These are phyloP conservation scores for Vitis vinifera DNA, from an alignment of 164 flowering plant genomes.

Conservation along the genomic window DNA sequence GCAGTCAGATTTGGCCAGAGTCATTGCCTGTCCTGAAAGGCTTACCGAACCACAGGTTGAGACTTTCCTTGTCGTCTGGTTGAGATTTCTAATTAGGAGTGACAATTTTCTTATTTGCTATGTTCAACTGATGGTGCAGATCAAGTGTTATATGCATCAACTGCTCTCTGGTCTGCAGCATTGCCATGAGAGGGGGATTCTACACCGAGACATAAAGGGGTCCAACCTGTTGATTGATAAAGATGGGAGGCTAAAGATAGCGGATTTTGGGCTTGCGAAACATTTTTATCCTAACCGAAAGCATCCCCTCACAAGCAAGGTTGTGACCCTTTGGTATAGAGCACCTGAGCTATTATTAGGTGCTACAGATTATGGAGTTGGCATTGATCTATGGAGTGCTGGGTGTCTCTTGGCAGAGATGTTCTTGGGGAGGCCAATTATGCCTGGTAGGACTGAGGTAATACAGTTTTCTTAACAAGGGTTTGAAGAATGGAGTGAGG, in stretches of 20 bases:
- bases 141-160: constrained; percentile 54
- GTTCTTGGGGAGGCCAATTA: constrained; percentile 47
- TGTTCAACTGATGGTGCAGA: constrained; percentile 22
- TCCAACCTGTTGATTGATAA: constrained; percentile 54
- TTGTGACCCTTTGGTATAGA: constrained; percentile 64
- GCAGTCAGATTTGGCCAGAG: constrained; percentile 44
- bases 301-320: constrained; percentile 48
- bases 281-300: constrained; percentile 23
- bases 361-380: constrained; percentile 51
- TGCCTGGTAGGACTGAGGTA: constrained; percentile 63
- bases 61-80: background rate
- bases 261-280: constrained; percentile 60
- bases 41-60: constrained; percentile 58
- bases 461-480: background rate
- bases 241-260: constrained; percentile 53
- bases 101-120: background rate
- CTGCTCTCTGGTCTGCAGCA: constrained; percentile 57
- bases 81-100: background rate
- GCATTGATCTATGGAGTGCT: constrained; percentile 68
- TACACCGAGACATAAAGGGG: constrained; percentile 56
- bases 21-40: constrained; percentile 40
- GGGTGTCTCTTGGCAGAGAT: constrained; percentile 64
- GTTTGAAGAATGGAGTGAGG: background rate
- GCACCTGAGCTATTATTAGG: constrained; percentile 56
- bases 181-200: constrained; percentile 58